These are phyloP conservation scores for Boletus pseudo-olivaceus DNA, from an alignment of 768 basidiomycete species.

Conservation along the genomic window DNA sequence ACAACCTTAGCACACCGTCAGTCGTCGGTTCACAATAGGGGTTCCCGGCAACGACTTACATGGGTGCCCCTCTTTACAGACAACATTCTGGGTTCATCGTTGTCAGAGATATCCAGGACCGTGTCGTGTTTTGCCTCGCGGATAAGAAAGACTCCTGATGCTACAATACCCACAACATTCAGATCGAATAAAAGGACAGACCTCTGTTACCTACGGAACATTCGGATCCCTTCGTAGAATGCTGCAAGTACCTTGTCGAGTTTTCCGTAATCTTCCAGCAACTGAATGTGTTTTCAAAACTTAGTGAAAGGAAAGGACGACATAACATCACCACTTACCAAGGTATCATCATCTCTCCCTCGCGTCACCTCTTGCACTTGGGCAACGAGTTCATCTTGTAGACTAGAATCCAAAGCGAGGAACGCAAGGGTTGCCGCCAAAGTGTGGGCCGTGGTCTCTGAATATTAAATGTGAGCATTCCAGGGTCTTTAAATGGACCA, in stretches of 20 bases:
- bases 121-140: constrained; percentile 31
- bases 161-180: constrained; percentile 10
- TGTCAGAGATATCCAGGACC: constrained; percentile 16
- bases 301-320: not conserved
- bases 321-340: constrained; percentile 9
- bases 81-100: constrained; percentile 15
- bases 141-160: constrained; percentile 29
- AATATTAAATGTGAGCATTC: not conserved
- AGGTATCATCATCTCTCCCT: constrained; percentile 14
- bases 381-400: constrained; percentile 32
- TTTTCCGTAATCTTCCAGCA: constrained; percentile 23
- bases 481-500: not conserved
- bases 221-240: constrained; percentile 32
- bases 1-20: constrained; percentile 15
- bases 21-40: not conserved
- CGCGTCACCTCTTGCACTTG: constrained; percentile 27
- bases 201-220: constrained; percentile 30
- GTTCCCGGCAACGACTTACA: constrained; percentile 5
- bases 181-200: not conserved
- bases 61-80: constrained; percentile 22
- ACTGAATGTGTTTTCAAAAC: constrained; percentile 1
- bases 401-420: constrained; percentile 26
- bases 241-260: constrained; percentile 30
- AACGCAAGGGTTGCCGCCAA: constrained; percentile 33
- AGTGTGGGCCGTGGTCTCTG: constrained; percentile 34